These are phyloP conservation scores for Parathielavia appendiculata DNA, from an alignment of 495 filamentous ascomycete species.

Conservation along the genomic window DNA sequence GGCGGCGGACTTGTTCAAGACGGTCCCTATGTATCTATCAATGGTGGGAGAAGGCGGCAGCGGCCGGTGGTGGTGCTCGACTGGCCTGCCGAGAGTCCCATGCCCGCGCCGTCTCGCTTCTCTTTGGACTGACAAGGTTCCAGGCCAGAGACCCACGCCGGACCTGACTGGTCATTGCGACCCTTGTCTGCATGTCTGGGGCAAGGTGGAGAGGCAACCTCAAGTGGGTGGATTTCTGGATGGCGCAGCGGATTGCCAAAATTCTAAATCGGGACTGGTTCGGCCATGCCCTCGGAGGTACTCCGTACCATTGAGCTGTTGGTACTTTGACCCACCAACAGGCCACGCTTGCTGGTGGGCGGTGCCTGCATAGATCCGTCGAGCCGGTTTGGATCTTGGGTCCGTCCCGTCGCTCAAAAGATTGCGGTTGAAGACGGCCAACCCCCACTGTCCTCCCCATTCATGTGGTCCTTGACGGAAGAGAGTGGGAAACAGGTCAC, in stretches of 20 bases:
- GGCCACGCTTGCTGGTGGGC: neutral
- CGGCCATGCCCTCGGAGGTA: constrained; percentile 27
- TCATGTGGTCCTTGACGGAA: neutral
- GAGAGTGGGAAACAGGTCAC: too few relatives aligned
- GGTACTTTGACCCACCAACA: constrained; percentile 20
- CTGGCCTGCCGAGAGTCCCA: constrained; percentile 20
- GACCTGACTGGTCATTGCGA: constrained; percentile 15
- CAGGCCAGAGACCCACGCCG: constrained; percentile 28
- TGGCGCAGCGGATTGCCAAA: constrained; percentile 33
- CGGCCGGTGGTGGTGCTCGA: constrained; percentile 27
- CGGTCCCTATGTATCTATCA: constrained; percentile 10
- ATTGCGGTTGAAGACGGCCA: neutral
- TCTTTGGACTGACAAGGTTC: constrained; percentile 39
- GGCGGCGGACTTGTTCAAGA: constrained; percentile 45
- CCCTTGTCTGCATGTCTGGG: constrained; percentile 45
- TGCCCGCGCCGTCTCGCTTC: constrained; percentile 38
- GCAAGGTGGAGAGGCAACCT: constrained; percentile 44
- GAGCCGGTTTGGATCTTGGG: neutral
- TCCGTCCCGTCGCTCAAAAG: neutral
- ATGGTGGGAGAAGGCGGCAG: constrained; percentile 23
- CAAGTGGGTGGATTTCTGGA: constrained; percentile 39
- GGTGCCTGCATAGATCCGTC: constrained; percentile 23
- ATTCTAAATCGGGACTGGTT: constrained; percentile 34
- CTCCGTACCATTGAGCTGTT: constrained; percentile 27
- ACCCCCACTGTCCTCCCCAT: neutral